Conservation (phyloP, 768 basidiomycete genomes). For the Podaxis rugospora region DNA sequence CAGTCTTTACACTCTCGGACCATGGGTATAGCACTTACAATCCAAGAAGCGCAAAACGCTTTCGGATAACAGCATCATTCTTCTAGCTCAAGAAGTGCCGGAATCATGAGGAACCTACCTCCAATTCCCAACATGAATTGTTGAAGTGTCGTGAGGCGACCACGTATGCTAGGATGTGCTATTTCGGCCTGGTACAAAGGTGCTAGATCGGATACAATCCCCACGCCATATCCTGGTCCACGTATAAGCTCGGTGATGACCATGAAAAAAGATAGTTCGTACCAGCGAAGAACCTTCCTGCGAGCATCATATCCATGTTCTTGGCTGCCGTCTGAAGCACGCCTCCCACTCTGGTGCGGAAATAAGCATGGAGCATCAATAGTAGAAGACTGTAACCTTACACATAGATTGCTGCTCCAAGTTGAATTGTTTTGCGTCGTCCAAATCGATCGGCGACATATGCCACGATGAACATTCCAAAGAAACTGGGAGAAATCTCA, state of each 20-base stretch:
- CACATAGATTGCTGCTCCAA: constrained; percentile 37
- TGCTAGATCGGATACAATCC: constrained; percentile 45
- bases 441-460: constrained; percentile 34
- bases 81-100: neutral
- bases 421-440: constrained; percentile 34
- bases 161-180: constrained; percentile 52
- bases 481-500: constrained; percentile 25
- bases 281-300: constrained; percentile 49
- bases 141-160: constrained; percentile 48
- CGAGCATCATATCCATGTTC: constrained; percentile 44
- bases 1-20: neutral
- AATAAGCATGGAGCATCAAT: neutral
- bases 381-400: constrained; percentile 7
- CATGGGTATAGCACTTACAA: constrained; percentile 22
- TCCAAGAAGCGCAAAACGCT: constrained; percentile 47
- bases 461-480: constrained; percentile 40
- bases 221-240: constrained; percentile 33
- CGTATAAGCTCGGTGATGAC: neutral
- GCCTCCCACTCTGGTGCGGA: constrained; percentile 32
- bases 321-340: constrained; percentile 41
- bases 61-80: neutral
- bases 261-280: neutral
- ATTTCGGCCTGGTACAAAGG: constrained; percentile 54
- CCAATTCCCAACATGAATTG: constrained; percentile 51
- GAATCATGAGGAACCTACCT: constrained; percentile 19